Percentiles rank a stretch among this genome's conserved stretches.
These are phyloP conservation scores for Platanus orientalis DNA, from an alignment of 164 flowering plant species.

Conservation along the genomic window DNA sequence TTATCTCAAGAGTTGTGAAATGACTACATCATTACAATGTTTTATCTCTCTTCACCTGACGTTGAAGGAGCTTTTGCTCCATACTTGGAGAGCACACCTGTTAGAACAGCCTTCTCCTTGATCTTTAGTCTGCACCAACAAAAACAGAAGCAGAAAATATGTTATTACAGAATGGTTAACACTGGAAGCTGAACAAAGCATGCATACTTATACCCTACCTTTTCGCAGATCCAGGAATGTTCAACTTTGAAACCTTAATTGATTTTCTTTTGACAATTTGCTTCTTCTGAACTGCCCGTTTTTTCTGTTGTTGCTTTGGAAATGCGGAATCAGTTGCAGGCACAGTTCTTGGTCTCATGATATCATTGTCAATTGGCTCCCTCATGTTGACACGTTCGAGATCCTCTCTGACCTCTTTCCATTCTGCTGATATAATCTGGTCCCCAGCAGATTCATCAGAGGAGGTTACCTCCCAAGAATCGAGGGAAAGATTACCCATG, in stretches of 20 bases:
- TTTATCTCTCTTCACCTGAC: constrained; percentile 15
- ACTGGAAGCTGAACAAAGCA: background rate
- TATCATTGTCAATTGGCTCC: constrained; percentile 8
- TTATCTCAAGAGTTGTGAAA: background rate
- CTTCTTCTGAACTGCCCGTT: constrained; percentile 18
- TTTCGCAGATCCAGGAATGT: constrained; percentile 57
- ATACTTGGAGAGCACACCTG: constrained; percentile 57
- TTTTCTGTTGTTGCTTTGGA: constrained; percentile 15
- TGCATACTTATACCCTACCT: constrained; percentile 30
- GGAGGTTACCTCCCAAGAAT: constrained; percentile 15
- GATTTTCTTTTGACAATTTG: constrained; percentile 22
- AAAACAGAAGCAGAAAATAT: background rate
- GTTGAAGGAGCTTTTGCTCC: constrained; percentile 23
- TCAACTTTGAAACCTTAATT: constrained; percentile 28
- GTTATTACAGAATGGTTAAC: background rate
- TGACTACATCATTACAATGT: too few relatives aligned
- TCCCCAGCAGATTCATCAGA: constrained; percentile 24
- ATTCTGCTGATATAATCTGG: constrained; percentile 12
- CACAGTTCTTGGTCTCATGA: constrained; percentile 2
- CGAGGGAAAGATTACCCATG: constrained; percentile 12
- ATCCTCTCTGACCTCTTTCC: constrained; percentile 21
- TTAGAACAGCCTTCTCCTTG: constrained; percentile 60
- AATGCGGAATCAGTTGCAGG: constrained; percentile 9
- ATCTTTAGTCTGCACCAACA: constrained; percentile 54
- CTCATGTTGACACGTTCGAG: constrained; percentile 9